A percentile compares a stretch with the other conserved stretches of the same genome.
Evolutionary conservation across 2,329 filamentous ascomycete genomes (phyloP).

Genomic region (Cladophialophora psammophila): DNA sequence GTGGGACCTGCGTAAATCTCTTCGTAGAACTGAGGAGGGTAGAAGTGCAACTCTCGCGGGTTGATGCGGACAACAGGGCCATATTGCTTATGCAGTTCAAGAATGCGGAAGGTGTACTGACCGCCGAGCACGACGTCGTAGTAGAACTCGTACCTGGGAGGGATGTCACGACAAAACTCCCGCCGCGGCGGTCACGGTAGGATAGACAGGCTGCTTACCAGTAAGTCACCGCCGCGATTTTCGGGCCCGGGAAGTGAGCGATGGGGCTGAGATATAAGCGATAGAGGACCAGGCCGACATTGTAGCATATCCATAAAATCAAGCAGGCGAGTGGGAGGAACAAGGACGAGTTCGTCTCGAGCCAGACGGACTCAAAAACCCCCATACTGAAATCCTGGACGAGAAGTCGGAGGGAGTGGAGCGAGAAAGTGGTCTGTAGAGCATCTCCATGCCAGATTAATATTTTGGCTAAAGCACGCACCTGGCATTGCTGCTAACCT

Average conservation of each 20-base stretch:
- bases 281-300: constrained; percentile 29
- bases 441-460: not conserved
- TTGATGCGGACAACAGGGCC: constrained; percentile 44
- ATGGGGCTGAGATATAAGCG: constrained; percentile 39
- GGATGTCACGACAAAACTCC: not conserved
- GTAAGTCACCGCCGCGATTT: constrained; percentile 44
- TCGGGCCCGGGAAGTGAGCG: constrained; percentile 42
- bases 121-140: constrained; percentile 46
- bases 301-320: constrained; percentile 17
- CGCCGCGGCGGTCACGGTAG: not conserved
- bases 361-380: not conserved
- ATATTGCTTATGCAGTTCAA: constrained; percentile 48
- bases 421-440: not conserved
- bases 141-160: constrained; percentile 43
- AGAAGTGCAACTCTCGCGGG: constrained; percentile 41
- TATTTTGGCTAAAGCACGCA: not conserved
- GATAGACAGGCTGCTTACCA: constrained; percentile 20
- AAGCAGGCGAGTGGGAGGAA: constrained; percentile 2
- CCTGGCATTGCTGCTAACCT: not conserved
- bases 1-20: constrained; percentile 43
- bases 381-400: constrained; percentile 6
- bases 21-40: constrained; percentile 39
- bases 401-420: not conserved
- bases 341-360: not conserved
- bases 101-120: constrained; percentile 45